Evolutionary conservation across 106 monocot species (phyloP), one percentile per base, ranked within the genome.

Genomic region (Dactylorhiza incarnata): DNA sequence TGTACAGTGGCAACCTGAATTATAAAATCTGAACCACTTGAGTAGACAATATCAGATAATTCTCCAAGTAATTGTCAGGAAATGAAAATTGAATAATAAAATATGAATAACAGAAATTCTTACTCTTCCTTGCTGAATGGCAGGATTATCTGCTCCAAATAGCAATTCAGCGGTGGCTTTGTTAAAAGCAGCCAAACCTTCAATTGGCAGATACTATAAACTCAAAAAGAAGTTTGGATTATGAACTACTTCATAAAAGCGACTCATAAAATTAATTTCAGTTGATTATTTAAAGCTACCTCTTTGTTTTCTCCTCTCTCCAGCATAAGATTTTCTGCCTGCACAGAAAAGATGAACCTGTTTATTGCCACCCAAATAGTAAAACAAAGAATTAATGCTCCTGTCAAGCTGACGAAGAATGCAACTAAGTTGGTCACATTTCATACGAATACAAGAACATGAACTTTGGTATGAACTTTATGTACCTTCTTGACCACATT

Each of bases 131-230:
- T 89, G 72, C 63, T 84, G 61, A 58, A 94, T 84, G 19, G 78
- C 86, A 68, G 87, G 78, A 78, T 86, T 99, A 76, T 99, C 89
- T 81, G 89, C 89, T 73, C 94, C 94, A 79, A 99, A 74, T 77
- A 99, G 51, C 75, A 99, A 82, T 68, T 99, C 91, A 24, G 91
- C 94, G 77, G 94, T 99, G 23, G 75, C 97, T 74, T 94, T 99
- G 75, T 99, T 99, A 77, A 99, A 99, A 73, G 91, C 87, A 74
- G 91, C 89, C 75, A 99, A 85, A 66, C 97, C 97, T 91, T 99
- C 97, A 71, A 97, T 97, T 53, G 97, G 94, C 54, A 99, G 93
- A 89, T 99, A 99, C 97, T 97, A 88, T 83, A 90, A 75, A 19
- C 61, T 25, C 47, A 86, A 53, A 58, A 16, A 3, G 12, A 73